Conservation (phyloP, 2,329 filamentous ascomycete genomes). For the Atkinsonella texensis region DNA sequence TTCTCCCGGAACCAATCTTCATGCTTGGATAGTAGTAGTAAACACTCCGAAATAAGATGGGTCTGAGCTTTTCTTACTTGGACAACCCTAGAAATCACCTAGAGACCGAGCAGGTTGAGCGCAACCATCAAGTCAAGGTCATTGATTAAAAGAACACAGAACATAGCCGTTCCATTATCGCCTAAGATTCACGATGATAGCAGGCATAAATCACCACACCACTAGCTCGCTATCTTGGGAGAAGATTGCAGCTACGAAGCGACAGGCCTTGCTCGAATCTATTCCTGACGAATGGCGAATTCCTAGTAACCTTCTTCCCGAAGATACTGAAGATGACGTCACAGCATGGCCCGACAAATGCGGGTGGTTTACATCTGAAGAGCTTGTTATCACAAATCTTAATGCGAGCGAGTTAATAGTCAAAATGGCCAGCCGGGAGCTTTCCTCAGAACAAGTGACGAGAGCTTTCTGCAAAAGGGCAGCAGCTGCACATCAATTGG, state of each 20-base stretch:
- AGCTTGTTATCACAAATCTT: slow-evolving; percentile 35
- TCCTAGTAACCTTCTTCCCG: slow-evolving; percentile 38
- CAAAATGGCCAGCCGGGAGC: slow-evolving; percentile 22
- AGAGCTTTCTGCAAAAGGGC: slow-evolving; percentile 44
- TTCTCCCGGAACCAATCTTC: no score
- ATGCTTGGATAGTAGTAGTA: no score
- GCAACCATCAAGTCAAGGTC: no score
- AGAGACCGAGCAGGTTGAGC: no score
- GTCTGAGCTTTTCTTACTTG: no score
- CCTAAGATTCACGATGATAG: no score
- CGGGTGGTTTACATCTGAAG: slow-evolving; percentile 43
- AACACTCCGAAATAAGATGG: no score
- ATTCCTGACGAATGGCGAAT: slow-evolving; percentile 49
- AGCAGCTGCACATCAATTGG: slow-evolving; percentile 44
- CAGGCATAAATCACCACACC: neutral
- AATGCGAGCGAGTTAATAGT: slow-evolving; percentile 28
- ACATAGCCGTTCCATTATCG: no score
- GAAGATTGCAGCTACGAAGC: slow-evolving; percentile 29
- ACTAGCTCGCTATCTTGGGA: slow-evolving; percentile 24
- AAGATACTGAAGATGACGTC: slow-evolving; percentile 41
- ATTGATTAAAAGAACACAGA: no score
- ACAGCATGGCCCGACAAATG: slow-evolving; percentile 42
- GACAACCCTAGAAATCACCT: no score
- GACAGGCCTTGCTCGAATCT: slow-evolving; percentile 28
- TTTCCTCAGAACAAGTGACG: slow-evolving; percentile 28